Percentiles rank a stretch among this genome's conserved stretches.
Evolutionary conservation across 257 asterid species (phyloP).

Genomic region (Solanum rostratum): DNA sequence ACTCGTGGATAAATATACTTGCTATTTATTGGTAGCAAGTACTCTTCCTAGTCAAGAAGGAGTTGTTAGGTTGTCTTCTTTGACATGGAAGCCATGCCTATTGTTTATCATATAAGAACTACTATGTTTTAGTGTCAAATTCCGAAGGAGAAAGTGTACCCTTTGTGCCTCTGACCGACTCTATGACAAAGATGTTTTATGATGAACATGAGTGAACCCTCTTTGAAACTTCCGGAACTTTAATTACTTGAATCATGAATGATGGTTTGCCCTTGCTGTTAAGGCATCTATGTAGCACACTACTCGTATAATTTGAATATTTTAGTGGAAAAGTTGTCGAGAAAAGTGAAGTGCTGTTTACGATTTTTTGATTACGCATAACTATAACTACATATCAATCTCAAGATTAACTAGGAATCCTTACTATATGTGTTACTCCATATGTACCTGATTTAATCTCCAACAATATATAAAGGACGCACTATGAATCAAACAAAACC

Average conservation of each 20-base stretch:
- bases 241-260: neutral
- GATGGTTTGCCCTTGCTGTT: neutral
- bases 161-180: neutral
- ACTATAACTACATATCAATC: neutral
- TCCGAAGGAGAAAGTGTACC: neutral
- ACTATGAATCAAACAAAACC: neutral
- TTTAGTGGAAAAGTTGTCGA: neutral
- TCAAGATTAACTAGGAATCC: neutral
- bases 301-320: neutral
- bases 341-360: neutral
- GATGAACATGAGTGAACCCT: neutral
- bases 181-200: neutral
- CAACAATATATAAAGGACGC: too few species aligned
- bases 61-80: neutral
- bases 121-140: neutral
- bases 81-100: neutral
- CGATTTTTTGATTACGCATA: neutral
- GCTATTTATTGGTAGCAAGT: neutral
- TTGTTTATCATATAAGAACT: neutral
- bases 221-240: neutral
- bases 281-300: neutral
- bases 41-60: neutral
- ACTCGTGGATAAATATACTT: neutral
- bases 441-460: neutral
- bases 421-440: neutral